A percentile compares a stretch with the other conserved stretches of the same genome.
These are phyloP conservation scores for Conticribra weissflogii DNA, from an alignment of 108 stramenopile genomes.

Conservation along the genomic window DNA sequence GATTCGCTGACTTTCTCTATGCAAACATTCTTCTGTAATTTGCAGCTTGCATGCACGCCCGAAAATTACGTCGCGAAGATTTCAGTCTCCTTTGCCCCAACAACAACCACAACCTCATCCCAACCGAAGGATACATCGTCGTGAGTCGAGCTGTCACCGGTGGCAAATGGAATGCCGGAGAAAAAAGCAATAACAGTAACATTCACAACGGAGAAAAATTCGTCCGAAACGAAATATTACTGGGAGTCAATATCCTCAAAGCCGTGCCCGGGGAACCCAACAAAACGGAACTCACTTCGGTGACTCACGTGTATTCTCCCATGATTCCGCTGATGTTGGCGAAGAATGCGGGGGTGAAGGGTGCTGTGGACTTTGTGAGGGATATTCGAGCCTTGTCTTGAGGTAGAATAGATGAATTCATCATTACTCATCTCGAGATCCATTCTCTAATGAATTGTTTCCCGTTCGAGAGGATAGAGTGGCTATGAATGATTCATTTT, in stretches of 20 bases:
- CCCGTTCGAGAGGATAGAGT: too few relatives aligned
- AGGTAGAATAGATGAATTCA: background rate
- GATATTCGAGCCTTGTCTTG: slow-evolving; percentile 66
- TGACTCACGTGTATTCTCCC: slow-evolving; percentile 84
- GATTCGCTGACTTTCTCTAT: background rate
- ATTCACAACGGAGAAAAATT: slow-evolving; percentile 23
- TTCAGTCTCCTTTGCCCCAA: slow-evolving; percentile 2
- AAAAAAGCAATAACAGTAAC: background rate
- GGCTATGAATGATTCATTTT: too few relatives aligned
- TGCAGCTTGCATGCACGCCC: slow-evolving; percentile 70
- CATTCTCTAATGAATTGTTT: too few relatives aligned
- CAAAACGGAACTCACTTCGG: slow-evolving; percentile 70
- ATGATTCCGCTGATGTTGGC: slow-evolving; percentile 75
- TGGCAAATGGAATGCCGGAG: slow-evolving; percentile 34
- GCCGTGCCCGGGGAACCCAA: slow-evolving; percentile 56
- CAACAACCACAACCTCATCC: background rate
- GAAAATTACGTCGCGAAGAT: slow-evolving; percentile 45
- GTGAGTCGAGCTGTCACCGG: slow-evolving; percentile 79
- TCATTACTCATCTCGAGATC: too few relatives aligned
- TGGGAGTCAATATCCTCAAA: slow-evolving; percentile 84
- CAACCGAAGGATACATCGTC: slow-evolving; percentile 64
- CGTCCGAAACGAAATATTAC: slow-evolving; percentile 71
- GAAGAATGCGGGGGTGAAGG: slow-evolving; percentile 69
- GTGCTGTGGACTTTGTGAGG: slow-evolving; percentile 80
- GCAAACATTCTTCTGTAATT: background rate